phyloP scores from a whole-genome alignment of 2,329 filamentous ascomycete species.

The Fusarium guadeloupense region DNA sequence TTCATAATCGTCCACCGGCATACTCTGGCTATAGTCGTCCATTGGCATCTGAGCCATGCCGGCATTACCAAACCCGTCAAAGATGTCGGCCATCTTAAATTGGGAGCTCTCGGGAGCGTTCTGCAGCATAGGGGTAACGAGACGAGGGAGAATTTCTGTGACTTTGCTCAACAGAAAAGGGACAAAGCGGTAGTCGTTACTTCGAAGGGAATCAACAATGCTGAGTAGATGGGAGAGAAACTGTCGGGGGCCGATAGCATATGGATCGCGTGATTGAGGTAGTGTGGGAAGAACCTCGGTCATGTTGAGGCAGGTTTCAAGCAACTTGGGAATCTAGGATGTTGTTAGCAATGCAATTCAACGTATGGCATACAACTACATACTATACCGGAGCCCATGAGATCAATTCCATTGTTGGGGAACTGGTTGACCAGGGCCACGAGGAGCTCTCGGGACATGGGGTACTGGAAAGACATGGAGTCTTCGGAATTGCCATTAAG shows the following conservation, averaged over 20 bases:
- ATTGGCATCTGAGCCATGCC: constrained; percentile 65
- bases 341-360: constrained; percentile 12
- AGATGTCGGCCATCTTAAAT: constrained; percentile 64
- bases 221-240: constrained; percentile 75
- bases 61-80: constrained; percentile 71
- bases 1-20: constrained; percentile 55
- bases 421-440: constrained; percentile 75
- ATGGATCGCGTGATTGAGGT: constrained; percentile 67
- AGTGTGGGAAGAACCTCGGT: constrained; percentile 77
- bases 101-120: constrained; percentile 63
- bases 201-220: constrained; percentile 75
- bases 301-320: constrained; percentile 78
- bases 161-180: constrained; percentile 81
- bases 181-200: constrained; percentile 78
- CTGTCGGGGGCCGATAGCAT: constrained; percentile 74
- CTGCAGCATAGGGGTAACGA: constrained; percentile 68
- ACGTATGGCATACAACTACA: constrained; percentile 43
- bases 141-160: constrained; percentile 72
- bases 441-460: constrained; percentile 70
- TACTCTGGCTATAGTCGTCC: constrained; percentile 61
- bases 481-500: constrained; percentile 62
- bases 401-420: constrained; percentile 75
- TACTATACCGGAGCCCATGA: constrained; percentile 78
- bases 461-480: constrained; percentile 69
- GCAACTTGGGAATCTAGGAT: constrained; percentile 76